Conservation (phyloP, 2,329 filamentous ascomycete genomes). For the Paecilomyces variotii region DNA sequence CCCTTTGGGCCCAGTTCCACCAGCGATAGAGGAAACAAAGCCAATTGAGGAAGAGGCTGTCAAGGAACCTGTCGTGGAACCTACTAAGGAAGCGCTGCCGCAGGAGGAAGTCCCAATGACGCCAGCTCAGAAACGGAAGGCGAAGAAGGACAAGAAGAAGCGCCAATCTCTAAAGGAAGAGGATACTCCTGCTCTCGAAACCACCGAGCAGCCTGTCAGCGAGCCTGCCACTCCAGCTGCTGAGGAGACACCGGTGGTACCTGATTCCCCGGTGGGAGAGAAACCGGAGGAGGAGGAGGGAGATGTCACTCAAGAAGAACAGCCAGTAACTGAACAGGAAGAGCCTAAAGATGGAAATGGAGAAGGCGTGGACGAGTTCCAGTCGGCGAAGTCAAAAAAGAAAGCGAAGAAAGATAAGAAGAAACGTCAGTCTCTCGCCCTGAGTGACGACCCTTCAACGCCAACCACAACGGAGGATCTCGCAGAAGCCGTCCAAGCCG, state of each 20-base stretch:
- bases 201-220: not conserved
- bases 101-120: not conserved
- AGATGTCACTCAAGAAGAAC: not conserved
- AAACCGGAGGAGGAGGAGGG: not conserved
- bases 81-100: not conserved
- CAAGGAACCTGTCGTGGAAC: not conserved
- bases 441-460: conserved; percentile 15
- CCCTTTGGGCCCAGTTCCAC: not conserved
- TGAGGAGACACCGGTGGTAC: not conserved
- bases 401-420: conserved; percentile 22
- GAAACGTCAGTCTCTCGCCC: conserved; percentile 9
- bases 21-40: not conserved
- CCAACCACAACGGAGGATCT: not conserved
- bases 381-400: conserved; percentile 19
- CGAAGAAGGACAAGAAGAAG: conserved; percentile 1
- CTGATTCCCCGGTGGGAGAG: not conserved
- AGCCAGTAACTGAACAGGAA: not conserved
- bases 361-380: conserved; percentile 7
- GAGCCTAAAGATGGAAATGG: not conserved
- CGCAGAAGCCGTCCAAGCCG: not conserved
- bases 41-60: not conserved
- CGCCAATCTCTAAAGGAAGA: conserved; percentile 14
- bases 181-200: conserved; percentile 9
- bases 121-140: conserved; percentile 10
- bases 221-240: not conserved